These are phyloP conservation scores for Schwanniomyces polymorphus DNA, from an alignment of 805 yeast species.

Conservation along the genomic window DNA sequence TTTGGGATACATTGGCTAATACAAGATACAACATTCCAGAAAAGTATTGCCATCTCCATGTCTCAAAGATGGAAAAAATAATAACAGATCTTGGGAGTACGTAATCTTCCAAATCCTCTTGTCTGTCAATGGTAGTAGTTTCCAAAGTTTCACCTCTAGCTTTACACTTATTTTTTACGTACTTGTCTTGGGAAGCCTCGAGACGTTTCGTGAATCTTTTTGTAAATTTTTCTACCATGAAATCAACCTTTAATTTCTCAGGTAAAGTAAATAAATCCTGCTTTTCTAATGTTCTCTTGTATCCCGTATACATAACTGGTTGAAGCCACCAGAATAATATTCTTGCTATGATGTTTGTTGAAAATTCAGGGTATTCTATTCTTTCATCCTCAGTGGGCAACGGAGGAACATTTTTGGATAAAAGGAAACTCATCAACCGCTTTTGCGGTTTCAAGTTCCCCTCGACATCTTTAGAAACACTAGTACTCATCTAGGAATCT, in stretches of 20 bases:
- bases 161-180: slow-evolving; percentile 23
- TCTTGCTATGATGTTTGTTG: slow-evolving; percentile 39
- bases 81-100: slow-evolving; percentile 21
- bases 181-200: slow-evolving; percentile 19
- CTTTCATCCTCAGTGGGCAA: slow-evolving; percentile 55
- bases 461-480: not conserved
- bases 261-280: slow-evolving; percentile 52
- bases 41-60: slow-evolving; percentile 30
- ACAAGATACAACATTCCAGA: slow-evolving; percentile 30
- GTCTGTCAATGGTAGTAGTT: slow-evolving; percentile 17
- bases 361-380: slow-evolving; percentile 40
- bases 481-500: not conserved
- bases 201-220: slow-evolving; percentile 17
- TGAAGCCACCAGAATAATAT: slow-evolving; percentile 66
- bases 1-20: slow-evolving; percentile 22
- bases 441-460: slow-evolving; percentile 23
- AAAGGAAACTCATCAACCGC: slow-evolving; percentile 32
- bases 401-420: slow-evolving; percentile 48
- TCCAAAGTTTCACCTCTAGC: slow-evolving; percentile 24
- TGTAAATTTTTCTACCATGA: slow-evolving; percentile 27
- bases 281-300: slow-evolving; percentile 67
- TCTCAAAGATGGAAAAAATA: slow-evolving; percentile 22
- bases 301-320: slow-evolving; percentile 66
- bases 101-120: slow-evolving; percentile 32
- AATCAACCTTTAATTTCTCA: slow-evolving; percentile 34